Evolutionary conservation across 345 rosid genomes (phyloP), one percentile per base, ranked within the genome.

Genomic region (Sonneratia alba): DNA sequence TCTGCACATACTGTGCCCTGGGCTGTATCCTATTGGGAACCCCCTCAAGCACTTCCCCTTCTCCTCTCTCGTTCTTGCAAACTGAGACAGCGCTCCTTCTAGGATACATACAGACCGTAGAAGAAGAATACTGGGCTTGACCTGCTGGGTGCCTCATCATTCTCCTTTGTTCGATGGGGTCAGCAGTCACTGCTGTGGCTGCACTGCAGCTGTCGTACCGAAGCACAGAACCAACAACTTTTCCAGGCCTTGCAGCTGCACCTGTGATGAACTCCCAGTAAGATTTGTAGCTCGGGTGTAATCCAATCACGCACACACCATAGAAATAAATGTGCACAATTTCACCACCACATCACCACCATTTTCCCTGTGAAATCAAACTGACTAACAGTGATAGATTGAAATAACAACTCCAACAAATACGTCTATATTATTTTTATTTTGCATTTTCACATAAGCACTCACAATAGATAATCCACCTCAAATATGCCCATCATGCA

Each of bases 181-280:
- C 98, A 6, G 84, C 7, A 18, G 69, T 4, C 21, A 12, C 85
- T 9, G 86, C 81, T 63, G 87, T 82, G 36, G 85, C 89, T 32
- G 83, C 87, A 15, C 90, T 89, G 48, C 97, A 89, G 72, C 87
- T 88, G 85, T 87, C 87, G 83, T 95, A 90, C 40, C 96, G 96
- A 75, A 87, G 75, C 48, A 90, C 93, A 6, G 97, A 87, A 22
- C 97, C 82, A 63, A 89, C 90, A 22, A 91, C 93, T 80, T 91
- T 92, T 59, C 93, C 96, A 21, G 96, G 96, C 79, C 93, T 83
- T 68, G 89, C 88, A 80, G 89, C 92, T 77, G 81, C 73, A 42
- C 2, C 45, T 42, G 45, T 3, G 75, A 34, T 67, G 66, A 73
- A 75, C 62, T 51, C 16, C 14, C 11, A 12, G 14, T 24, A 13